These are phyloP conservation scores for Pestalotiopsis sp. DNA, from an alignment of 2,329 filamentous ascomycete genomes.

Conservation along the genomic window DNA sequence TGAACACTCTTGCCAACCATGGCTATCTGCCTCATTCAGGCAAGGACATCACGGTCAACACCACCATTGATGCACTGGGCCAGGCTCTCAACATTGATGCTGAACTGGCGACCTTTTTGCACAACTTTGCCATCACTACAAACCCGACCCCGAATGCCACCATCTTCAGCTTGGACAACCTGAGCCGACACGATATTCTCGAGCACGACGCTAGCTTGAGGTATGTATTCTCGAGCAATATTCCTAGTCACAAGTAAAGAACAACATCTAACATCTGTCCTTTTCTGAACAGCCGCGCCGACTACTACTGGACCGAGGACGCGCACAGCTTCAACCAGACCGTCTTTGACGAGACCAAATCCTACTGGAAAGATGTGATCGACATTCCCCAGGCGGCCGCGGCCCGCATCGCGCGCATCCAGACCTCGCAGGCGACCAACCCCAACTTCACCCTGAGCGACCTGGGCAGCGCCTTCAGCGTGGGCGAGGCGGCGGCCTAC, in stretches of 20 bases:
- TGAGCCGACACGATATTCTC: constrained; percentile 10
- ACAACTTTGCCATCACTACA: neutral
- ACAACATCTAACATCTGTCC: too few species aligned
- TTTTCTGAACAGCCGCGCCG: constrained; percentile 32
- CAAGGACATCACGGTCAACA: neutral
- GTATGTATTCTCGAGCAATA: neutral
- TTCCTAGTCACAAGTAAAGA: neutral
- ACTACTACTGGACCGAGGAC: constrained; percentile 49
- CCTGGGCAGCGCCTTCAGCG: constrained; percentile 15
- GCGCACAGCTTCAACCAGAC: constrained; percentile 54
- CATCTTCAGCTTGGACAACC: constrained; percentile 13
- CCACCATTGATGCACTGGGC: neutral
- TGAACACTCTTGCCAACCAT: constrained; percentile 15
- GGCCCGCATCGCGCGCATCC: constrained; percentile 44
- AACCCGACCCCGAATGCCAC: constrained; percentile 4
- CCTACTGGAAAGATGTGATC: constrained; percentile 47
- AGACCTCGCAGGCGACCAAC: constrained; percentile 46
- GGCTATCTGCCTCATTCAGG: constrained; percentile 13
- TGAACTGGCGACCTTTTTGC: neutral
- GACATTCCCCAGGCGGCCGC: constrained; percentile 44
- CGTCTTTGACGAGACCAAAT: constrained; percentile 46
- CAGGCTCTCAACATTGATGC: constrained; percentile 7
- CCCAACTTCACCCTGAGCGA: constrained; percentile 37
- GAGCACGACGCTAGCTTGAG: constrained; percentile 15
- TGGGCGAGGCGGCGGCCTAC: constrained; percentile 20